phyloP scores from a whole-genome alignment of 2,329 filamentous ascomycete genomes.

The Arthrinium puccinioides region DNA sequence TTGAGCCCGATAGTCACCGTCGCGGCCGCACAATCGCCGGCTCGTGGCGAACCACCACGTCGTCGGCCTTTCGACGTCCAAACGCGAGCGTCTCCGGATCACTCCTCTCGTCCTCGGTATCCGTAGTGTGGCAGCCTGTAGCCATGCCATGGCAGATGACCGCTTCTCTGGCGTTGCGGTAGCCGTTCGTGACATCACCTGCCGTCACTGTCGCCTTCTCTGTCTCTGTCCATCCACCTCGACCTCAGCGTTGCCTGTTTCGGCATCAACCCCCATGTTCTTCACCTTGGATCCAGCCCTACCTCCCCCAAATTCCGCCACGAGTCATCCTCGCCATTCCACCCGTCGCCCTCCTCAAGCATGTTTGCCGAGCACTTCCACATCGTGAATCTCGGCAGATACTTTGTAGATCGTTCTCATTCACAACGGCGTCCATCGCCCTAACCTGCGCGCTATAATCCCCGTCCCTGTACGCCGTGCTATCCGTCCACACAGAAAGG shows the following conservation, averaged over 20 bases:
- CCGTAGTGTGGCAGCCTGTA: no score
- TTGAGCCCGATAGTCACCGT: no score
- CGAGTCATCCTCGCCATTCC: slow-evolving; percentile 19
- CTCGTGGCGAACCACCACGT: no score
- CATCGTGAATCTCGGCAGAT: slow-evolving; percentile 12
- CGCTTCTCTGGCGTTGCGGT: slow-evolving; percentile 4
- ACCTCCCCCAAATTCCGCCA: no score
- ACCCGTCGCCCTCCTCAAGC: slow-evolving; percentile 16
- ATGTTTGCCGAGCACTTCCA: slow-evolving; percentile 15
- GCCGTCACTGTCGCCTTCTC: slow-evolving; percentile 6
- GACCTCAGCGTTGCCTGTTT: slow-evolving; percentile 6
- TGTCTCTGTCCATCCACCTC: slow-evolving; percentile 4
- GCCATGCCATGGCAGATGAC: slow-evolving; percentile 12
- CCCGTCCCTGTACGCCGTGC: slow-evolving; percentile 12
- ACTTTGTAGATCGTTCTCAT: slow-evolving; percentile 13
- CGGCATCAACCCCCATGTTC: slow-evolving; percentile 9
- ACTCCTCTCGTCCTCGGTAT: no score
- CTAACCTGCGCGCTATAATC: slow-evolving; percentile 15
- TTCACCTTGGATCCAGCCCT: background rate
- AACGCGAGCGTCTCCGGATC: background rate
- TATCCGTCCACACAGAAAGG: slow-evolving; percentile 14
- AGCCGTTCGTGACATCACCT: background rate
- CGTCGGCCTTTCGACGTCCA: background rate
- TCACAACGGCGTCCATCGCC: slow-evolving; percentile 13
- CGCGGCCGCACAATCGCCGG: no score